These are phyloP conservation scores for Mycotypha africana DNA, from an alignment of 371 early-diverging fungal genomes.

Conservation along the genomic window DNA sequence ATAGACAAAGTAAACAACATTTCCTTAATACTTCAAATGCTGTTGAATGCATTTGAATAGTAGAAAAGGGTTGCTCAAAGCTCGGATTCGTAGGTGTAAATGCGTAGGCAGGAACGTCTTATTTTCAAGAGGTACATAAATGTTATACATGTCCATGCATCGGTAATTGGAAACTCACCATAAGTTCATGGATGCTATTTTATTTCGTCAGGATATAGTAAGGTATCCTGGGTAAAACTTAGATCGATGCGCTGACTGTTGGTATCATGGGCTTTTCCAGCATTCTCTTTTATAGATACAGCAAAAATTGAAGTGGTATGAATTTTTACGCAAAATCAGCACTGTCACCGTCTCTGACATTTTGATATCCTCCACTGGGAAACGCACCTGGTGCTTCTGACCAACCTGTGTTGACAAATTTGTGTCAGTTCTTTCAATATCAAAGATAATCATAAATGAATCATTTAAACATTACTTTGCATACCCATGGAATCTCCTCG, in stretches of 20 bases:
- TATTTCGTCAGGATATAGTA: too few species aligned
- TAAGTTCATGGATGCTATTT: neutral
- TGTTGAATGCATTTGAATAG: too few species aligned
- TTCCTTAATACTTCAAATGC: too few species aligned
- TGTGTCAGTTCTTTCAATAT: neutral
- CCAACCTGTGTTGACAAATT: constrained; percentile 23
- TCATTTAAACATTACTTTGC: constrained; percentile 20
- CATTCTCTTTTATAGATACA: neutral
- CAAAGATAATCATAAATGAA: neutral
- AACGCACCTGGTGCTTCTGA: constrained; percentile 44
- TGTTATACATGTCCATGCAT: too few species aligned
- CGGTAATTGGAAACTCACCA: too few species aligned
- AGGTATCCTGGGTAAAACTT: too few species aligned
- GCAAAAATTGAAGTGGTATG: neutral
- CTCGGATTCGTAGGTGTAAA: too few species aligned
- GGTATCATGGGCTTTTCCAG: neutral
- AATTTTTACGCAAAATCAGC: constrained; percentile 16
- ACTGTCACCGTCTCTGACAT: constrained; percentile 38
- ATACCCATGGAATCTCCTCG: constrained; percentile 39
- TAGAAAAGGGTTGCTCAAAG: too few species aligned
- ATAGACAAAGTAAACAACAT: too few species aligned
- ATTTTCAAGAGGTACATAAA: too few species aligned
- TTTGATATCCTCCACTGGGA: constrained; percentile 41
- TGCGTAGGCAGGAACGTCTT: too few species aligned
- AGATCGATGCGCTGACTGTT: too few species aligned